Base-by-base conservation (phyloP, 2,329 filamentous ascomycete species). In the Geosmithia flava region DNA sequence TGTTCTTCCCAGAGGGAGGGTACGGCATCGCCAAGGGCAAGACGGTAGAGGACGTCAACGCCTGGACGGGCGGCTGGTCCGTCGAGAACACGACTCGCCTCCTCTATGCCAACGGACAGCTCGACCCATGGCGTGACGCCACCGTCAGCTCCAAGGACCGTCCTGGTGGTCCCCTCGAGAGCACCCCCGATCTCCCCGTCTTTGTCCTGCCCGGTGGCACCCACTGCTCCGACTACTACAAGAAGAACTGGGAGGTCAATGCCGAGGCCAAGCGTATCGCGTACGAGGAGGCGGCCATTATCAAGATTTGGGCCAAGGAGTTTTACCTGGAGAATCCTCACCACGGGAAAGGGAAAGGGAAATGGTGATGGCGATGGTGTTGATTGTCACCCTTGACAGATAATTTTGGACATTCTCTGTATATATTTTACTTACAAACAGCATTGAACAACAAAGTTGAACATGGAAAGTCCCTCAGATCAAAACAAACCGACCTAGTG, bases 121-220 rank as follows among this genome's bases (percentile, higher is more conserved):
- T 66, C 48, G 79, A 83, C 56, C 79, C 78, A 6, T 82, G 78
- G 79, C 66, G 71, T 33, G 69, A 74, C 3, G 68, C 72, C 0
- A 70, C 70, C 3, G 69, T 81, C 1, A 72, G 69, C 1, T 75
- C 74, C 17, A 64, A 68, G 23, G 70, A 71, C 56, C 66, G 77
- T 19, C 75, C 76, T 0, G 73, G 69, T 6, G 78, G 79, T 0
- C 75, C 76, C 1, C 58, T 80, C 16, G 15, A 59, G 48, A 69
- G 69, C 11, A 75, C 69, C 0, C 23, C 58, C 1, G 56, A 70
- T 23, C 66, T 68, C 1, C 77, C 78, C 1, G 64, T 80, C 11
- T 65, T 71, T 47, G 54, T 81, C 19, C 72, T 82, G 44, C 69
- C 71, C 1, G 70, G 68, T 3, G 74, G 69, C 0, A 69, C 71